These are phyloP conservation scores for Mycena crocata DNA, from an alignment of 768 basidiomycete genomes.

Conservation along the genomic window DNA sequence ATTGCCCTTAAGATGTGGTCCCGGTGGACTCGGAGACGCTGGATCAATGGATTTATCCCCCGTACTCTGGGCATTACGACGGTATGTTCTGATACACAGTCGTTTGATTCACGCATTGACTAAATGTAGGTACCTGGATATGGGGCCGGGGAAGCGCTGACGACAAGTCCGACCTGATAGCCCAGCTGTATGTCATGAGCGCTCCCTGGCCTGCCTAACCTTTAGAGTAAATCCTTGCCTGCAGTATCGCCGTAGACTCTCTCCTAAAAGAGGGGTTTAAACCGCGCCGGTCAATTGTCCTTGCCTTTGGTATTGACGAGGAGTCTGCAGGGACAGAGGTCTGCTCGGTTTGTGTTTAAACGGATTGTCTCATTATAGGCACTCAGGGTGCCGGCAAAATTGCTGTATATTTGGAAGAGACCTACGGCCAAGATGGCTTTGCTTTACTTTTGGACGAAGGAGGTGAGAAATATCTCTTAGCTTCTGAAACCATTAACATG, in stretches of 20 bases:
- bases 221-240: neutral
- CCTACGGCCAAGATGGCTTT: constrained; percentile 66
- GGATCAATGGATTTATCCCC: constrained; percentile 68
- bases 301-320: constrained; percentile 64
- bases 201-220: neutral
- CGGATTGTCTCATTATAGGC: neutral
- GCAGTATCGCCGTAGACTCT: constrained; percentile 41
- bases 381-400: constrained; percentile 55
- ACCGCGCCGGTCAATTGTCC: constrained; percentile 45
- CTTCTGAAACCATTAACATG: too few relatives aligned
- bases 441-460: constrained; percentile 79
- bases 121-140: constrained; percentile 54
- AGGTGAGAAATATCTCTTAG: constrained; percentile 11
- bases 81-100: constrained; percentile 43
- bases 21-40: constrained; percentile 68
- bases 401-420: constrained; percentile 50
- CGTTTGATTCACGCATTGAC: constrained; percentile 13
- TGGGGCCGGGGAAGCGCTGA: constrained; percentile 69
- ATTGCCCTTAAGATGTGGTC: constrained; percentile 66
- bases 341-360: constrained; percentile 2
- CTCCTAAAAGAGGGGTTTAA: constrained; percentile 43
- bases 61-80: constrained; percentile 72
- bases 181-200: constrained; percentile 43
- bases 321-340: constrained; percentile 53
- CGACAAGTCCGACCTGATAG: constrained; percentile 63